A percentile compares a stretch with the other conserved stretches of the same genome.
These are phyloP conservation scores for Metschnikowia peoriensis DNA, from an alignment of 805 yeast species.

Conservation along the genomic window DNA sequence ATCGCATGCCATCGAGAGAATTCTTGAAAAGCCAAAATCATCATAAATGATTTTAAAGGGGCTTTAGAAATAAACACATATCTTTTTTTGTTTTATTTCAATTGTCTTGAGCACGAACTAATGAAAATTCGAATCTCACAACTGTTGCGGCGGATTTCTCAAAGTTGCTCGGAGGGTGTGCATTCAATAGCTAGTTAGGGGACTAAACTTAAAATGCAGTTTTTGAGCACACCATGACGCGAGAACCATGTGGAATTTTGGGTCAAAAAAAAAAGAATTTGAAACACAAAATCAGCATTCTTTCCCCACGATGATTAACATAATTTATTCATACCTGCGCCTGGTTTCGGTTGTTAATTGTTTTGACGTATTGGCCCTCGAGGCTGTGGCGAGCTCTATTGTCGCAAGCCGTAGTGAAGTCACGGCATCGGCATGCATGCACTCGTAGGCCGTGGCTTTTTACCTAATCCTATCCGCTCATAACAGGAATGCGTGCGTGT, in stretches of 20 bases:
- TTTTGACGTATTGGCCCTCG: neutral
- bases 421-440: neutral
- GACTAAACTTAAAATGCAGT: neutral
- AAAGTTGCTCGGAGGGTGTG: neutral
- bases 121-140: no score
- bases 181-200: neutral
- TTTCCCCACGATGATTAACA: neutral
- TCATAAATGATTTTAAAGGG: neutral
- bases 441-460: neutral
- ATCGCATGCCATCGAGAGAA: neutral
- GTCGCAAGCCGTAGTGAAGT: neutral
- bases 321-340: conserved; percentile 1
- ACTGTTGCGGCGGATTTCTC: neutral
- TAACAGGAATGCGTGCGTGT: neutral
- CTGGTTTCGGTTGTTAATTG: conserved; percentile 1
- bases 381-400: conserved; percentile 2
- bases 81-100: no score
- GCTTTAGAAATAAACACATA: no score
- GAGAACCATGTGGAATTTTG: no score
- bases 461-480: conserved; percentile 5
- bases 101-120: no score
- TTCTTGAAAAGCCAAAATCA: no score
- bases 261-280: neutral
- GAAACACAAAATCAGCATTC: neutral
- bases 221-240: no score